A percentile compares a stretch with the other conserved stretches of the same genome.
Evolutionary conservation across 1,284 basidiomycete genomes (phyloP).

Genomic region (Ustilago curta): DNA sequence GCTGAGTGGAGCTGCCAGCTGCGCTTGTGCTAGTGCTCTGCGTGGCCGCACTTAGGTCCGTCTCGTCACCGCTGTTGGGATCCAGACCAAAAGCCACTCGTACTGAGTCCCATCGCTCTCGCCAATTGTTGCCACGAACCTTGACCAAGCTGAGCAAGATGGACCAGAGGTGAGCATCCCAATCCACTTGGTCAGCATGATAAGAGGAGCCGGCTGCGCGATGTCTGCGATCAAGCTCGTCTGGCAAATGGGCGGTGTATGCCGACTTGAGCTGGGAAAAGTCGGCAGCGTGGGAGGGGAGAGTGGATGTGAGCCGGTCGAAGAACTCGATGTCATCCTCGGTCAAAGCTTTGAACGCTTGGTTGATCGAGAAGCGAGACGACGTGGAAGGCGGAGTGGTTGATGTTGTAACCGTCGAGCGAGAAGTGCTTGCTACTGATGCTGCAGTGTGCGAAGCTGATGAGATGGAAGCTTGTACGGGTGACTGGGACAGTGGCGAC

Average conservation of each 20-base stretch:
- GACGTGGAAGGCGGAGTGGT: constrained; percentile 32
- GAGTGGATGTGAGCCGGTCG: constrained; percentile 49
- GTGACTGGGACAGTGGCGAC: constrained; percentile 46
- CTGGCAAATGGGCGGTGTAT: constrained; percentile 43
- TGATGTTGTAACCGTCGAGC: constrained; percentile 26
- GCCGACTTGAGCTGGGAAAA: constrained; percentile 62
- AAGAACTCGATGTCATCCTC: constrained; percentile 60
- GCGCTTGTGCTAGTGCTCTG: constrained; percentile 15
- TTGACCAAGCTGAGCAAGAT: constrained; percentile 63
- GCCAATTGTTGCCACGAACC: constrained; percentile 61
- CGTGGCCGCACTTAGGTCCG: constrained; percentile 21
- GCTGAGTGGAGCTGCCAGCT: constrained; percentile 8
- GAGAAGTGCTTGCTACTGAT: constrained; percentile 37
- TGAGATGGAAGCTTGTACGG: constrained; percentile 45
- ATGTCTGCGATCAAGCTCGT: constrained; percentile 22
- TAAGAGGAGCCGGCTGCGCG: not conserved
- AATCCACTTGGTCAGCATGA: constrained; percentile 15
- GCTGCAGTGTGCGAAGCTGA: constrained; percentile 42
- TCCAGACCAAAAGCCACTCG: constrained; percentile 62
- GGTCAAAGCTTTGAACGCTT: constrained; percentile 42
- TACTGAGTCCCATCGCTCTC: constrained; percentile 65
- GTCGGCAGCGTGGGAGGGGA: constrained; percentile 51
- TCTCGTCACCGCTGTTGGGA: constrained; percentile 43
- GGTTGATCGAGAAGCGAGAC: constrained; percentile 45
- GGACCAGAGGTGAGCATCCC: constrained; percentile 64